These are phyloP conservation scores for Oehlia diaphana DNA, from an alignment of 192 early-diverging fungal genomes.

Conservation along the genomic window DNA sequence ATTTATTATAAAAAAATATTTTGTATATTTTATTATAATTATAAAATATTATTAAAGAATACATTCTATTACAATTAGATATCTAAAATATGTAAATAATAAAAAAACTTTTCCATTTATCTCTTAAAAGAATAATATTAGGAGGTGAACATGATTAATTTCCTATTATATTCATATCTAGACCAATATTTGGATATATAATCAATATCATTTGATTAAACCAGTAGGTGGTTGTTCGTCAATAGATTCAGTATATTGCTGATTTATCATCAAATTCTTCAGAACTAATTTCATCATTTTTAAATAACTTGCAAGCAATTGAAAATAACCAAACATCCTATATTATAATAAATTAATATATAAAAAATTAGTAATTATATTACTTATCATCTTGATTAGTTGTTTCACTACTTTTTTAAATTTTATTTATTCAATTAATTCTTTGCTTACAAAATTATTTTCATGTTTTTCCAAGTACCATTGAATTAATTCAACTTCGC, in stretches of 20 bases:
- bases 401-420: constrained; percentile 23
- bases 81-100: too few species aligned
- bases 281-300: neutral
- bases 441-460: neutral
- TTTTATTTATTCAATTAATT: neutral
- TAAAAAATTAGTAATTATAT: too few species aligned
- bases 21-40: too few species aligned
- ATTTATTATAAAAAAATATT: too few species aligned
- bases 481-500: neutral
- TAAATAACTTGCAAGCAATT: too few species aligned
- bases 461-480: constrained; percentile 2
- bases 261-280: neutral
- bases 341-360: neutral
- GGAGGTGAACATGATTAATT: too few species aligned
- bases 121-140: too few species aligned
- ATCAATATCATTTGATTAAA: neutral
- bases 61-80: too few species aligned
- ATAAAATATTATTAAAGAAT: too few species aligned
- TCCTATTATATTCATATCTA: neutral
- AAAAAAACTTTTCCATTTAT: too few species aligned
- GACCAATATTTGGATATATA: neutral
- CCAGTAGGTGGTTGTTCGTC: neutral
- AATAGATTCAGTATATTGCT: neutral
- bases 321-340: neutral
- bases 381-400: constrained; percentile 10